phyloP scores from a whole-genome alignment of 495 filamentous ascomycete genomes.

The Penicillium turbatum region DNA sequence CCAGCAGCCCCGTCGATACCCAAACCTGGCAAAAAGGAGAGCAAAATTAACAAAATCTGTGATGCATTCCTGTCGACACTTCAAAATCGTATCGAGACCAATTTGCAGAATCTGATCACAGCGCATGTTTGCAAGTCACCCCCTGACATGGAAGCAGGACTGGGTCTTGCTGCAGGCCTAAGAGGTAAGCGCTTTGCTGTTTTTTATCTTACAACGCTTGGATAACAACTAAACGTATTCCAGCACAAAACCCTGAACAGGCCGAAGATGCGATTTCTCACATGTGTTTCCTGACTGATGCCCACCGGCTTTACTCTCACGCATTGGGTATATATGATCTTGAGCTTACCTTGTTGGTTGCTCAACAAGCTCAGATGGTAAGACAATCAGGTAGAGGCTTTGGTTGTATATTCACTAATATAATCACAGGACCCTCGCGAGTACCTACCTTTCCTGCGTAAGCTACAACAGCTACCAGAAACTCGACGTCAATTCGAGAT shows the following conservation, averaged over 20 bases:
- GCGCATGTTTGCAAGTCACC: conserved; percentile 91
- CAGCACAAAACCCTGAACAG: conserved; percentile 57
- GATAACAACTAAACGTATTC: background rate
- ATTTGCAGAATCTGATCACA: conserved; percentile 90
- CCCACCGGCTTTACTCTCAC: conserved; percentile 87
- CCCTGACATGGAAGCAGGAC: conserved; percentile 81
- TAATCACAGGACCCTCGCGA: conserved; percentile 70
- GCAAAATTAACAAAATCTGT: conserved; percentile 84
- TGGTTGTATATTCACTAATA: background rate
- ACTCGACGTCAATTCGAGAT: conserved; percentile 74
- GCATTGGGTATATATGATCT: conserved; percentile 88
- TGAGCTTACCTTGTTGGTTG: conserved; percentile 82
- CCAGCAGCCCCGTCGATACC: conserved; percentile 4
- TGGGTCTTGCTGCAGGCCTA: conserved; percentile 70
- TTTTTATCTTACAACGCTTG: background rate
- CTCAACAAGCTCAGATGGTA: conserved; percentile 88
- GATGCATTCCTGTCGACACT: conserved; percentile 74
- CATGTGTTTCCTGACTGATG: conserved; percentile 93
- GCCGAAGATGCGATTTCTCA: conserved; percentile 87
- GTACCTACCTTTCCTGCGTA: conserved; percentile 91
- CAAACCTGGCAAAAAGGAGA: conserved; percentile 28
- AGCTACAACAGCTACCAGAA: conserved; percentile 66
- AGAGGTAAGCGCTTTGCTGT: conserved; percentile 43
- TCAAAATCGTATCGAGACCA: conserved; percentile 55
- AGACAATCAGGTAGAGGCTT: background rate